phyloP scores from a whole-genome alignment of 2,329 filamentous ascomycete genomes.

The Bipolaris victoriae region DNA sequence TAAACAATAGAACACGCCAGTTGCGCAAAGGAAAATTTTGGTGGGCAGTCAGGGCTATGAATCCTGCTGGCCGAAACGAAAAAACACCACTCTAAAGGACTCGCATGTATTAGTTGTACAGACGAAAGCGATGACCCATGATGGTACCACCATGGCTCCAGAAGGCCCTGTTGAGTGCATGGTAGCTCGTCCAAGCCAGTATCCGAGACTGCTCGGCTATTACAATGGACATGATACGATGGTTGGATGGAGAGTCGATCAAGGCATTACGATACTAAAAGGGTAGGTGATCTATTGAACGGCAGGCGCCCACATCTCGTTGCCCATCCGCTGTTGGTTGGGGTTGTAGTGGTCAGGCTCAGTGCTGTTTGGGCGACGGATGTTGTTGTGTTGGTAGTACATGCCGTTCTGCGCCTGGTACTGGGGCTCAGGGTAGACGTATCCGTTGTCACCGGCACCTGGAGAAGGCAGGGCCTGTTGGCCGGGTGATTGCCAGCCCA shows the following conservation, averaged over 20 bases:
- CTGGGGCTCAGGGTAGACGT: slow-evolving; percentile 78
- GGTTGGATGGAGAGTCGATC: neutral
- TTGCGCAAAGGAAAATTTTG: slow-evolving; percentile 39
- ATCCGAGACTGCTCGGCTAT: slow-evolving; percentile 4
- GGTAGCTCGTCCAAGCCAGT: neutral
- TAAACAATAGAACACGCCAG: slow-evolving; percentile 39
- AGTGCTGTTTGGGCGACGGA: slow-evolving; percentile 76
- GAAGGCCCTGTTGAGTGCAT: neutral
- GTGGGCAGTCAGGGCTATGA: slow-evolving; percentile 50
- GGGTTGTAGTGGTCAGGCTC: slow-evolving; percentile 62
- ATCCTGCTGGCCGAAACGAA: slow-evolving; percentile 43
- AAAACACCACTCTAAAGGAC: slow-evolving; percentile 48
- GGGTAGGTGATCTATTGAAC: slow-evolving; percentile 43
- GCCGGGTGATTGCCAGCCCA: slow-evolving; percentile 86
- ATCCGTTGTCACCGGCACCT: slow-evolving; percentile 70
- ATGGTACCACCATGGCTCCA: neutral
- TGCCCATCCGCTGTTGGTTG: slow-evolving; percentile 47
- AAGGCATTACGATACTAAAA: slow-evolving; percentile 6
- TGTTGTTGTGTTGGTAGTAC: slow-evolving; percentile 74
- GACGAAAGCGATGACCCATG: slow-evolving; percentile 14
- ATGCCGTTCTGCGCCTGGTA: slow-evolving; percentile 66
- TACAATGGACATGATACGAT: slow-evolving; percentile 8
- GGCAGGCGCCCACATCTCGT: slow-evolving; percentile 52
- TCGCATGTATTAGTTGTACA: slow-evolving; percentile 44
- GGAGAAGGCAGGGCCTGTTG: slow-evolving; percentile 76